Conservation (phyloP, 1,284 basidiomycete genomes). For the Earliella scabrosa region DNA sequence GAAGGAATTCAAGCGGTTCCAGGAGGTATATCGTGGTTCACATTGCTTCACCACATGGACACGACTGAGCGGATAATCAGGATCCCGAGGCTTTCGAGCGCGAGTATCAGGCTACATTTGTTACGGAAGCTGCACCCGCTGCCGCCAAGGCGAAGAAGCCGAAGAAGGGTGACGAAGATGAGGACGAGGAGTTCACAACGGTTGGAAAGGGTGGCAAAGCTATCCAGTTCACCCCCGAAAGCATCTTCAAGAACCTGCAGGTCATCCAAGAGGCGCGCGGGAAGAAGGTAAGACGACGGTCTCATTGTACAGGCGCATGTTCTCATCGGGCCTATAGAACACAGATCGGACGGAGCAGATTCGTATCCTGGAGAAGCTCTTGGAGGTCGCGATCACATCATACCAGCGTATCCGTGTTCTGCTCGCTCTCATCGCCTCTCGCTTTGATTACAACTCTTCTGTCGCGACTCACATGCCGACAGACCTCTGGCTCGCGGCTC, state of each 20-base stretch:
- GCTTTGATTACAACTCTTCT: slow-evolving; percentile 97
- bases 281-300: slow-evolving; percentile 73
- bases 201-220: slow-evolving; percentile 91
- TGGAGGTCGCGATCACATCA: slow-evolving; percentile 84
- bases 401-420: slow-evolving; percentile 97
- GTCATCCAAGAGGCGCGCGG: slow-evolving; percentile 94
- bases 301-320: background rate
- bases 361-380: slow-evolving; percentile 86
- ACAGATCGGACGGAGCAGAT: slow-evolving; percentile 97
- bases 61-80: slow-evolving; percentile 41
- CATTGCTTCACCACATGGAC: background rate
- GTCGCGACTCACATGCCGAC: slow-evolving; percentile 88
- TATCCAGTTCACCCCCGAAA: slow-evolving; percentile 85
- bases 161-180: slow-evolving; percentile 39
- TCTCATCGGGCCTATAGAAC: slow-evolving; percentile 59
- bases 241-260: slow-evolving; percentile 93
- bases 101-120: slow-evolving; percentile 62
- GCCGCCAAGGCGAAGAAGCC: slow-evolving; percentile 49
- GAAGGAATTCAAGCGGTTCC: slow-evolving; percentile 78
- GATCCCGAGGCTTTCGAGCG: slow-evolving; percentile 90
- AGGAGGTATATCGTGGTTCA: slow-evolving; percentile 59
- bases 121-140: slow-evolving; percentile 51
- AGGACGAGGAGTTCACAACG: slow-evolving; percentile 78
- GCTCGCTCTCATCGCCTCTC: slow-evolving; percentile 90
- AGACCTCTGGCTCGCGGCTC: slow-evolving; percentile 90